Conservation (phyloP, 1,284 basidiomycete genomes). For the Cutaneotrichosporon cavernicola region DNA sequence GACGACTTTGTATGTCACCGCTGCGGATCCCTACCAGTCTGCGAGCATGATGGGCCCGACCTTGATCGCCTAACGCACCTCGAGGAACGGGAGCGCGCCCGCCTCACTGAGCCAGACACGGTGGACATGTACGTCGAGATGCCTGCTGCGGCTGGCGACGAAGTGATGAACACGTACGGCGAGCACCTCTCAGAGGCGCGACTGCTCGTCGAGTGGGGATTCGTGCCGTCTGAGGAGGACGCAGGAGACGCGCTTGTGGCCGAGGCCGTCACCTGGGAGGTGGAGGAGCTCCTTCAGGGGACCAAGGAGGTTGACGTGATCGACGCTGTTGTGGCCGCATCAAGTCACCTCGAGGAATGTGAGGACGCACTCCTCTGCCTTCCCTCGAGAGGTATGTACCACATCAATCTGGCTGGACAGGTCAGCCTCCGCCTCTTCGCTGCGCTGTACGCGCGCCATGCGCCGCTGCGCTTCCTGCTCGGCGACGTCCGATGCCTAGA, state of each 20-base stretch:
- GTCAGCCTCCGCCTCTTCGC: constrained; percentile 29
- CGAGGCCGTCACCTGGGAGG: constrained; percentile 36
- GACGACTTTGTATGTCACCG: constrained; percentile 77
- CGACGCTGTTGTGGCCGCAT: background rate
- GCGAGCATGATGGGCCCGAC: constrained; percentile 63
- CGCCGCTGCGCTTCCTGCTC: background rate
- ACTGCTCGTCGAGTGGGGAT: constrained; percentile 72
- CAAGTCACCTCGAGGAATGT: background rate
- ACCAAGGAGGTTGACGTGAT: constrained; percentile 16
- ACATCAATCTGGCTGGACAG: constrained; percentile 32
- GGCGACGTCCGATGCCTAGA: constrained; percentile 14
- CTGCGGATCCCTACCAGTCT: constrained; percentile 73
- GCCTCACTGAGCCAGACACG: constrained; percentile 31
- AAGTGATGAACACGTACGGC: constrained; percentile 87
- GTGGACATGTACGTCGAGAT: constrained; percentile 50
- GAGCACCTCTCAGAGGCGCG: constrained; percentile 65
- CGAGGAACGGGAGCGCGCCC: constrained; percentile 15
- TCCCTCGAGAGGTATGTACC: constrained; percentile 19
- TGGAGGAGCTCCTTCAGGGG: constrained; percentile 28
- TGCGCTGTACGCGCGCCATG: constrained; percentile 12
- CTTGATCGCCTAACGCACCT: constrained; percentile 37
- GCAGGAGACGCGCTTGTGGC: constrained; percentile 21
- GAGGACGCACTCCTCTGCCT: constrained; percentile 17
- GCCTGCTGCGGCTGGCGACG: constrained; percentile 53
- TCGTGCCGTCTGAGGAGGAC: constrained; percentile 46